Base-by-base conservation (phyloP, 257 asterid genomes). In the Plantago elongata region DNA sequence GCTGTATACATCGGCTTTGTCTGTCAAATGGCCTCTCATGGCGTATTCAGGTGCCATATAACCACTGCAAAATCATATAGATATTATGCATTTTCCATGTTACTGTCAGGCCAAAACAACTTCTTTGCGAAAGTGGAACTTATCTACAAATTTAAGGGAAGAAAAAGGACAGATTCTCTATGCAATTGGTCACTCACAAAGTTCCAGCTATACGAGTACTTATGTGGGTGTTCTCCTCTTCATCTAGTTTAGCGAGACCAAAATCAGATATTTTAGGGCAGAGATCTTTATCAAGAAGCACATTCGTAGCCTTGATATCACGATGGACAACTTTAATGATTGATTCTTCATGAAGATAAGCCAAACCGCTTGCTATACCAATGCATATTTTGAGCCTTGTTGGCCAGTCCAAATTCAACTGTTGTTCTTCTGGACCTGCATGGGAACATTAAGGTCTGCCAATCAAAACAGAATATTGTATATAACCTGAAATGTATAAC, bases 1-100 rank as follows among this genome's bases (percentile, higher is more conserved):
- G 76, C 87, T 78, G 78, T 81, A 81, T 5, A 81, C 87, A 15
- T 81, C 87, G 30, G 87, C 87, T 74, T 81, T 81, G 72, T 79
- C 82, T 0, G 87, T 81, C 62, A 78, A 54, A 69, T 78, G 68
- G 45, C 87, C 87, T 9, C 82, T 71, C 87, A 81, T 75, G 0
- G 87, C 87, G 61, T 81, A 81, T 72, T 81, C 87, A 5, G 61
- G 61, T 38, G 61, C 61, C 17, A 56, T 56, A n/a, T 56, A 56
- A 29, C 61, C 61, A 56, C 61, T 56, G 61, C 17, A 13, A 56
- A 56, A 56, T 49, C 54, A 56, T 10, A 14, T 12, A 22, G 27
- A 22, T 1, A 34, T 13, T 27, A 34, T 5, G n/a, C 16, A 15
- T 50, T 50, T 17, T 15, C 18, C 18, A n/a, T 49, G 18, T 50